Base-by-base conservation (phyloP, 208 protist species). In the Angomonas ambiguus region DNA sequence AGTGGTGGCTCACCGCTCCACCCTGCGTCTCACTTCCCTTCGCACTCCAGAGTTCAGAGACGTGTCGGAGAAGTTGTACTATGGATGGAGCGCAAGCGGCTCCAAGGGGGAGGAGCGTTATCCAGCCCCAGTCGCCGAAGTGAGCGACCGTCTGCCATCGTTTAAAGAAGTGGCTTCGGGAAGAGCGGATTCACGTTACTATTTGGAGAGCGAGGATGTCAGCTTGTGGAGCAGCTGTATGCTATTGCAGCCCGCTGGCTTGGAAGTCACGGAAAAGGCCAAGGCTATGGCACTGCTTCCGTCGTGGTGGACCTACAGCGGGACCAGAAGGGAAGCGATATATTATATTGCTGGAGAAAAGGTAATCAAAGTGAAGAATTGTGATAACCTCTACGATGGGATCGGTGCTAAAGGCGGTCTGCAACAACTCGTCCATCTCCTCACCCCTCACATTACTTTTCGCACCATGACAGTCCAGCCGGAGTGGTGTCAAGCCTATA, bases 11-110 rank as follows among this genome's bases (percentile, higher is more conserved):
- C 81, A 83, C 42, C 51, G 62, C 18, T 81, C 83, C 6, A 68
- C 69, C 4, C 49, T 89, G 41, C 62, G 72, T 0, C 60, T 89
- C 1, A 76, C 69, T 35, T 80, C 83, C 2, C 60, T 84, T 18
- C 79, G 83, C 34, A 72, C 69, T 20, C 71, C 73, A 28, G 69
- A 77, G 60, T 83, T 80, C 64, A 76, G 83, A 33, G 83, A 84
- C 42, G 71, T 74, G 6, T 41, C 74, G 30, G 72, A 67, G 3
- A 34, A 33, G 25, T 8, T 76, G 41, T 72, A 80, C 49, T 45
- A 58, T 35, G 76, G 79, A 11, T 89, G 79, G 83, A 34, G 56
- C 16, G 71, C 71, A 24, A 57, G 31, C 11, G 27, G 2, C 55
- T 13, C 11, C n/a, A 33, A 8, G n/a, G 5, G 6, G 32, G 1